Conservation (phyloP, 352 stramenopile species). For the Phytopythium litorale region DNA sequence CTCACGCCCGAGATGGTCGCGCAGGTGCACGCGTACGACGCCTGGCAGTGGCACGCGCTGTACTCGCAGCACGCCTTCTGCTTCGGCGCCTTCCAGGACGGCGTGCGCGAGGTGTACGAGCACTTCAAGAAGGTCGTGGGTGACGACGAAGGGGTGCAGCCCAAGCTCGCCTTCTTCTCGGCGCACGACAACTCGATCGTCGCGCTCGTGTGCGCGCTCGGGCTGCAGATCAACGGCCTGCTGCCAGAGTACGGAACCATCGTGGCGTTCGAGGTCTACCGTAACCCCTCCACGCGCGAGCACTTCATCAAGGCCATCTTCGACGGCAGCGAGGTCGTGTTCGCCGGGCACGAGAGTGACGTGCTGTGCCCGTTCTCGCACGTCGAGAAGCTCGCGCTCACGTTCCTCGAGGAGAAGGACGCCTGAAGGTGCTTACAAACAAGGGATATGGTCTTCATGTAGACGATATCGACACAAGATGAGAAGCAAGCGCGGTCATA, state of each 20-base stretch:
- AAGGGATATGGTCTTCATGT: background rate
- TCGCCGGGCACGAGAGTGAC: conserved; percentile 51
- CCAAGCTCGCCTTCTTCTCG: conserved; percentile 79
- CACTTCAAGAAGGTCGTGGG: conserved; percentile 46
- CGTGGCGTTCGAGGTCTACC: conserved; percentile 68
- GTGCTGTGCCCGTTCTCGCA: conserved; percentile 55
- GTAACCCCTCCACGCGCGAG: conserved; percentile 31
- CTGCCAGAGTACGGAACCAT: conserved; percentile 70
- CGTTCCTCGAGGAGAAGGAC: conserved; percentile 42
- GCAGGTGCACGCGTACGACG: conserved; percentile 60
- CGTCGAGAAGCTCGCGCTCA: conserved; percentile 48
- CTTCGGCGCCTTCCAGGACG: conserved; percentile 56
- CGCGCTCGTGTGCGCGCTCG: conserved; percentile 59
- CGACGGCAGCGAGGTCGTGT: conserved; percentile 44
- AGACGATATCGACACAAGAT: background rate
- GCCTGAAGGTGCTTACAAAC: background rate
- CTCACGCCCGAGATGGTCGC: conserved; percentile 58
- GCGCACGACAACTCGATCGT: conserved; percentile 86
- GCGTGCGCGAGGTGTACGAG: conserved; percentile 51
- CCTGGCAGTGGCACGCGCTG: conserved; percentile 79
- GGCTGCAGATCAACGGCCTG: conserved; percentile 52
- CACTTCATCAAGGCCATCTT: conserved; percentile 64
- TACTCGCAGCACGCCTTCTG: conserved; percentile 64
- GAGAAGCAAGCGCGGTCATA: background rate
- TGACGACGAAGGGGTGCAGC: conserved; percentile 14